A percentile compares a stretch with the other conserved stretches of the same genome.
Conservation (phyloP, 768 basidiomycete species). For the Podaxis rugospora region DNA sequence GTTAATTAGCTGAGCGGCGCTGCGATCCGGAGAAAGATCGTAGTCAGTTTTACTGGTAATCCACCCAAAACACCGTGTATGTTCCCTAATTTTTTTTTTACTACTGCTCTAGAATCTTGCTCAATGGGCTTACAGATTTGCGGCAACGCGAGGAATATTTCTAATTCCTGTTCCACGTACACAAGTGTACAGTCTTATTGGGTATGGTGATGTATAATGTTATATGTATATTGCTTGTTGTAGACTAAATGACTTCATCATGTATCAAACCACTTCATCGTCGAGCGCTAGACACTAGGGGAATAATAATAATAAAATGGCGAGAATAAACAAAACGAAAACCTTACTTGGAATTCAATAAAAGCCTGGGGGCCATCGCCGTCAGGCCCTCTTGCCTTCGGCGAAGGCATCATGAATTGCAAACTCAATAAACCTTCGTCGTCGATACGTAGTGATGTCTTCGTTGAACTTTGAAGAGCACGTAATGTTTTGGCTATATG, state of each 20-base stretch:
- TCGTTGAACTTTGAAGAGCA: constrained; percentile 79
- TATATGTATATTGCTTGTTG: not conserved
- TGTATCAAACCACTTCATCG: constrained; percentile 10
- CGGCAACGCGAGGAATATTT: not conserved
- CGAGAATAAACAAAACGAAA: not conserved
- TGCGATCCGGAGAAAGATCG: constrained; percentile 31
- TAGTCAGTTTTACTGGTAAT: constrained; percentile 25
- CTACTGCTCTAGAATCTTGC: not conserved
- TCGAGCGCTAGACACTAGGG: constrained; percentile 38
- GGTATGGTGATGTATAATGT: not conserved
- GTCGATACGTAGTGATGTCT: constrained; percentile 87
- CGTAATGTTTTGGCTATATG: constrained; percentile 69
- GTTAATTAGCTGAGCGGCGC: constrained; percentile 23
- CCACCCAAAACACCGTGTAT: constrained; percentile 6
- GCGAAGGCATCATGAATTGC: constrained; percentile 82
- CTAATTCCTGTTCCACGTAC: not conserved
- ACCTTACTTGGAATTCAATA: constrained; percentile 89
- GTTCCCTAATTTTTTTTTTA: not conserved
- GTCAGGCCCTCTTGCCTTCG: constrained; percentile 35
- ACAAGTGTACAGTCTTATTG: not conserved
- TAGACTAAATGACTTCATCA: not conserved
- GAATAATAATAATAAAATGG: not conserved
- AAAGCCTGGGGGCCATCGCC: constrained; percentile 52
- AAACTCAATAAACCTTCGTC: constrained; percentile 77
- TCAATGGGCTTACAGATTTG: not conserved